These are phyloP conservation scores for Afroboletus lepidellus DNA, from an alignment of 1,284 basidiomycete species.

Conservation along the genomic window DNA sequence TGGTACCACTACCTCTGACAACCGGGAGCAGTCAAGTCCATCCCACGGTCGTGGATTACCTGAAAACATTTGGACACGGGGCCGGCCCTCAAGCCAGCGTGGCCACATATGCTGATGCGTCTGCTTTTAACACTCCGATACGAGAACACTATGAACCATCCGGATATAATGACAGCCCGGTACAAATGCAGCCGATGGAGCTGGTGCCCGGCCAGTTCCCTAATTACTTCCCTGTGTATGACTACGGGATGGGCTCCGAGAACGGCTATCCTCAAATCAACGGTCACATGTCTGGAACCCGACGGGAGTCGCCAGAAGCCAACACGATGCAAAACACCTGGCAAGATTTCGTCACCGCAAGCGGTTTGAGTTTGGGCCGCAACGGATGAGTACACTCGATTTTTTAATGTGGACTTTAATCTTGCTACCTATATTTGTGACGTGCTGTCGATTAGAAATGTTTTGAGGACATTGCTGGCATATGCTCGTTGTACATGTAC, in stretches of 20 bases:
- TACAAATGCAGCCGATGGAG: slow-evolving; percentile 33
- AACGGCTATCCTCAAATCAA: slow-evolving; percentile 38
- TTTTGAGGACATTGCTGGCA: slow-evolving; percentile 11
- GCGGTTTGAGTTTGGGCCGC: slow-evolving; percentile 28
- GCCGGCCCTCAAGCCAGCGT: slow-evolving; percentile 26
- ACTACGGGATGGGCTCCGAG: slow-evolving; percentile 50
- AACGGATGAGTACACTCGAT: slow-evolving; percentile 9
- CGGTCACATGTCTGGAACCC: slow-evolving; percentile 34
- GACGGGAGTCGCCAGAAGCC: slow-evolving; percentile 52
- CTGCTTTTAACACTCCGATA: slow-evolving; percentile 28
- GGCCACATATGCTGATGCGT: slow-evolving; percentile 25
- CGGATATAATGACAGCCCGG: slow-evolving; percentile 24
- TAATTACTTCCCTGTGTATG: slow-evolving; percentile 74
- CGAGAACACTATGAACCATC: slow-evolving; percentile 30
- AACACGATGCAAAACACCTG: slow-evolving; percentile 56
- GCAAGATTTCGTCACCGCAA: slow-evolving; percentile 52
- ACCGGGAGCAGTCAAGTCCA: slow-evolving; percentile 46
- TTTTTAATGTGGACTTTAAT: not conserved
- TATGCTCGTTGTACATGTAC: slow-evolving; percentile 22
- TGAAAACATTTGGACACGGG: slow-evolving; percentile 56
- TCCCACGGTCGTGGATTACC: slow-evolving; percentile 62
- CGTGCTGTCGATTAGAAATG: slow-evolving; percentile 11
- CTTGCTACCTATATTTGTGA: slow-evolving; percentile 3
- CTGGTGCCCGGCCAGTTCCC: slow-evolving; percentile 46
- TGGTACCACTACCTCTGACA: slow-evolving; percentile 56